phyloP scores from a whole-genome alignment of 1,284 basidiomycete genomes.

The Trichosporon asahii region DNA sequence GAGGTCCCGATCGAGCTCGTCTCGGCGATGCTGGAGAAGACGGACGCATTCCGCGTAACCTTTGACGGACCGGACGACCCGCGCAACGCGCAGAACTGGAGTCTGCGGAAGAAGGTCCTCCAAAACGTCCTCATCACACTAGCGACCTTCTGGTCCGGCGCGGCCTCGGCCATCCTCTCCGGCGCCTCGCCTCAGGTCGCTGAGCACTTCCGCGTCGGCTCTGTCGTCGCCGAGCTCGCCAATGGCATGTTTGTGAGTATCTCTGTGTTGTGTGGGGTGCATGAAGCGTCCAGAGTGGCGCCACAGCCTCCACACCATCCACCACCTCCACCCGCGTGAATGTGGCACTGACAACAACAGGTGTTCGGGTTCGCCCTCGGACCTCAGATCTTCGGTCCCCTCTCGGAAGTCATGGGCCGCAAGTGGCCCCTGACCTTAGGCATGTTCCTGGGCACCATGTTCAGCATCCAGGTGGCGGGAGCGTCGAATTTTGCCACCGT shows the following conservation, averaged over 20 bases:
- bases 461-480: constrained; percentile 43
- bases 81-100: constrained; percentile 67
- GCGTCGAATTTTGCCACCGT: constrained; percentile 64
- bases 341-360: not conserved
- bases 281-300: not conserved
- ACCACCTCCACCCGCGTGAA: not conserved
- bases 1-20: constrained; percentile 21
- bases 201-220: constrained; percentile 16
- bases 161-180: constrained; percentile 17
- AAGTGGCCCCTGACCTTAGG: constrained; percentile 35
- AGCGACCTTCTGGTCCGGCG: constrained; percentile 27
- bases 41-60: constrained; percentile 51
- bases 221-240: constrained; percentile 25
- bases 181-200: constrained; percentile 16
- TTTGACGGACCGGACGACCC: constrained; percentile 65
- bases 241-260: constrained; percentile 25
- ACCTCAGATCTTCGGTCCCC: constrained; percentile 59
- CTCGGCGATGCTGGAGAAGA: constrained; percentile 19
- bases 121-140: constrained; percentile 24
- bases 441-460: constrained; percentile 35
- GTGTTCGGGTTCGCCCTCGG: constrained; percentile 53
- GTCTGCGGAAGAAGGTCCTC: constrained; percentile 19
- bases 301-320: not conserved
- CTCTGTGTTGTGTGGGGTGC: not conserved
- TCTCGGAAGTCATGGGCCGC: constrained; percentile 59